Percentiles rank a stretch among this genome's conserved stretches.
phyloP scores from a whole-genome alignment of 2,329 filamentous ascomycete genomes.

The Beauveria australis region DNA sequence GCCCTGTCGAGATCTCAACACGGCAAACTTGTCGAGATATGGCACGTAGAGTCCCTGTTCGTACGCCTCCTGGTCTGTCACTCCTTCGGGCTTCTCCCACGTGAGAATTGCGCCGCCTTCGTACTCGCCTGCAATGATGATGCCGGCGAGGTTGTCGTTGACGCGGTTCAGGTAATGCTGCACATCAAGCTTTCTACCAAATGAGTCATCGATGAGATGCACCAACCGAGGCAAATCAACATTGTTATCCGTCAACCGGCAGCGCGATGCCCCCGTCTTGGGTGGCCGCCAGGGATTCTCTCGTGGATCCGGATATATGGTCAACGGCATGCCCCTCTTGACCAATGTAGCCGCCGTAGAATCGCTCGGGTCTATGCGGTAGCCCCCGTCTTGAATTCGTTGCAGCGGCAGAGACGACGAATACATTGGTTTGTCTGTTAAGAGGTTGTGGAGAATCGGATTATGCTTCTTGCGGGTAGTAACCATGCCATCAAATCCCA shows the following conservation, averaged over 20 bases:
- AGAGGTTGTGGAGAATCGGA: constrained; percentile 85
- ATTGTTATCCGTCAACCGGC: constrained; percentile 68
- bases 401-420: constrained; percentile 82
- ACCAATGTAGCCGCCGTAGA: constrained; percentile 62
- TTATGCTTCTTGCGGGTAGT: constrained; percentile 56
- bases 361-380: constrained; percentile 19
- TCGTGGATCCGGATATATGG: constrained; percentile 70
- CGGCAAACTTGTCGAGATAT: constrained; percentile 96
- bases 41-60: constrained; percentile 64
- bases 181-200: constrained; percentile 75
- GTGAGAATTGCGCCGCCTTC: constrained; percentile 92
- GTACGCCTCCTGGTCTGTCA: constrained; percentile 45
- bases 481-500: constrained; percentile 42
- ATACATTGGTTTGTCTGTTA: constrained; percentile 88
- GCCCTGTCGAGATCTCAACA: constrained; percentile 79
- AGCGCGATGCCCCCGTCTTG: constrained; percentile 45
- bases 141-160: constrained; percentile 69
- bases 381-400: constrained; percentile 42
- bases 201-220: constrained; percentile 88
- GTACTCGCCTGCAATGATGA: constrained; percentile 94
- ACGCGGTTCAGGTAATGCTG: constrained; percentile 77
- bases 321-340: constrained; percentile 85
- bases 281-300: constrained; percentile 61
- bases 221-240: constrained; percentile 79
- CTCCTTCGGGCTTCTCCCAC: constrained; percentile 70